Conservation (phyloP, 192 early-diverging fungal genomes). For the Umbelopsis isabellina region DNA sequence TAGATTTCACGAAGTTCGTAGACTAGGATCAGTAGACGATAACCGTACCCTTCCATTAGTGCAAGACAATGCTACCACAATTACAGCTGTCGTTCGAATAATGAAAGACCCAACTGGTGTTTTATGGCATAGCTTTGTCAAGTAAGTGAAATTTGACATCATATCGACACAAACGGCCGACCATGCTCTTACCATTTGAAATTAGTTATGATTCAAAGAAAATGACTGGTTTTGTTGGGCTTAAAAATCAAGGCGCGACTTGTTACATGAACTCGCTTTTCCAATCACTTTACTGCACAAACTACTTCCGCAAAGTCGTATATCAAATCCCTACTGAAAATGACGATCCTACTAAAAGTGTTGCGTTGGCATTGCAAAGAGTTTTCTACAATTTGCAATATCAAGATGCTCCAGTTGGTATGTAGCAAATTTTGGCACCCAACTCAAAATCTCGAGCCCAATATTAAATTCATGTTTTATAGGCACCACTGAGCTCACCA, state of each 20-base stretch:
- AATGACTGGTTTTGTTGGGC: slow-evolving; percentile 89
- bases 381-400: slow-evolving; percentile 92
- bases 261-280: slow-evolving; percentile 99
- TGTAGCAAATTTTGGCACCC: background rate
- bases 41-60: slow-evolving; percentile 58
- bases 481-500: slow-evolving; percentile 92
- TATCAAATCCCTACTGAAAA: slow-evolving; percentile 92
- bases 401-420: slow-evolving; percentile 66
- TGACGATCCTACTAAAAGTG: slow-evolving; percentile 86
- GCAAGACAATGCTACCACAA: slow-evolving; percentile 65
- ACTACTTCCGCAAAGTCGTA: slow-evolving; percentile 89
- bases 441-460: too few species aligned
- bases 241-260: slow-evolving; percentile 97
- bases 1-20: slow-evolving; percentile 63
- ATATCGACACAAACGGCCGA: background rate
- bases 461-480: background rate
- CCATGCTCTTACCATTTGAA: background rate
- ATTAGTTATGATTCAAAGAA: slow-evolving; percentile 86
- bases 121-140: slow-evolving; percentile 92
- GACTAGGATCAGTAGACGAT: slow-evolving; percentile 43
- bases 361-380: slow-evolving; percentile 90
- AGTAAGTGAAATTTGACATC: slow-evolving; percentile 50
- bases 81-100: slow-evolving; percentile 75
- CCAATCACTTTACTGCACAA: slow-evolving; percentile 94
- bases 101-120: slow-evolving; percentile 89